Base-by-base conservation (phyloP, 2,329 filamentous ascomycete genomes). In the Fusarium mexicanum region DNA sequence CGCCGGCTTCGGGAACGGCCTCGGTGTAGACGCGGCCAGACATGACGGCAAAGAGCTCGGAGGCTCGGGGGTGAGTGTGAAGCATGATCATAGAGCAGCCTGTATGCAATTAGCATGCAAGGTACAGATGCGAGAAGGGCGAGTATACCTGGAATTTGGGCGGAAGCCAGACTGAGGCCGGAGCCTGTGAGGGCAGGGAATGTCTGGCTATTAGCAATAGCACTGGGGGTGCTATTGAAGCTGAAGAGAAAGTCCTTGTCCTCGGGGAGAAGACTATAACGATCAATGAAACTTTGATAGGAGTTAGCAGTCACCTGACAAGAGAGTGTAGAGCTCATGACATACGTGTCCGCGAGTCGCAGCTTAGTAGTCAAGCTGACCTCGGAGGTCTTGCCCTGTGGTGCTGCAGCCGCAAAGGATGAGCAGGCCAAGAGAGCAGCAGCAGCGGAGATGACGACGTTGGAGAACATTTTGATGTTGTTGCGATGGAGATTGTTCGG, bases 181-280 rank as follows among this genome's bases (percentile, higher is more conserved):
- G 86, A 86, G 58, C 86, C 85, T 26, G 88, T 85, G 26, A 90
- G 85, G 18, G 88, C 87, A 10, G 89, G 88, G 80, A 90, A 90
- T 35, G 85, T 86, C 80, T 87, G 86, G 77, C 87, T 84, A 79
- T 89, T 88, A 43, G 88, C 87, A 9, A 60, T 86, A 87, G 81
- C 73, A 85, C 82, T 43, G 13, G 24, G 72, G 13, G 50, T 67
- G 47, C 26, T 73, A 71, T 81, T 82, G 79, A 88, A 88, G 78
- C 86, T 82, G 80, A 86, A 88, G 78, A 86, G 78, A 78, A 88
- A 87, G 66, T 87, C 81, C 12, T 79, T 69, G 74, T 87, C 80
- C 33, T 84, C 78, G 9, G 82, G 81, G 9, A 87, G 82, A 60
- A 87, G 83, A n/a, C 78, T 78, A 72, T 83, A 82, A 50, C 84